Percentiles rank a stretch among this genome's conserved stretches.
Conservation (phyloP, 2,329 filamentous ascomycete species). For the Xylaria arbuscula region DNA sequence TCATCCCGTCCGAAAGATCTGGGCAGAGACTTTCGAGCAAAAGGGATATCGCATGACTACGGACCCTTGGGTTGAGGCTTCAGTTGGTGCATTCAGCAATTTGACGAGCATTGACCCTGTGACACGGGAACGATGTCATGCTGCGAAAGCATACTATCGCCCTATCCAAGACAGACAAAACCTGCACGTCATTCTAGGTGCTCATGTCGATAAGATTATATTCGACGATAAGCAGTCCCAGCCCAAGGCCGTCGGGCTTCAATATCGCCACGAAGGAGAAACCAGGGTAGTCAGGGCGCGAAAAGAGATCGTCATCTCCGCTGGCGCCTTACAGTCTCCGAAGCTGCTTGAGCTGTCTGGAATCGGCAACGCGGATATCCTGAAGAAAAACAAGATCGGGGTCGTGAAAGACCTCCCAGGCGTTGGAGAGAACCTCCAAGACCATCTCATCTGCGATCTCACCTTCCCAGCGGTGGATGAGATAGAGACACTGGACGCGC, state of each 20-base stretch:
- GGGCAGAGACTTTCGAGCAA: constrained; percentile 32
- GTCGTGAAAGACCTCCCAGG: constrained; percentile 34
- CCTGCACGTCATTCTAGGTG: constrained; percentile 31
- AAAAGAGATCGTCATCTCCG: constrained; percentile 41
- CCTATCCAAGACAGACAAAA: constrained; percentile 35
- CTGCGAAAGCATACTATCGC: constrained; percentile 37
- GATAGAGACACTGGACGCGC: constrained; percentile 38
- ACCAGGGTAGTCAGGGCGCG: constrained; percentile 17
- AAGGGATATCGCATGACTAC: constrained; percentile 24
- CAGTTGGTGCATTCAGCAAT: constrained; percentile 40
- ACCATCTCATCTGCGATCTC: constrained; percentile 39
- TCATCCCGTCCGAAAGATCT: constrained; percentile 37
- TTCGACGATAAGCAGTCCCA: constrained; percentile 21
- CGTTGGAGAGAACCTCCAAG: constrained; percentile 45
- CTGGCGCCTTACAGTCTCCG: constrained; percentile 38
- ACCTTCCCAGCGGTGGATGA: constrained; percentile 29
- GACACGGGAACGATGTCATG: constrained; percentile 34
- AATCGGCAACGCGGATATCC: constrained; percentile 37
- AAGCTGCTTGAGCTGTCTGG: constrained; percentile 56
- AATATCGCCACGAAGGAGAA: constrained; percentile 25
- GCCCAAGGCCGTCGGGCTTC: constrained; percentile 31
- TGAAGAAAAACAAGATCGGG: constrained; percentile 23
- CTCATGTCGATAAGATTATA: constrained; percentile 36
- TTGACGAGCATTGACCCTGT: constrained; percentile 37
- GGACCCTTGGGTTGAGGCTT: constrained; percentile 28